Evolutionary conservation across 2,329 filamentous ascomycete genomes (phyloP), one percentile per base, ranked within the genome.

Genomic region (Dendrostoma leiphaemia): DNA sequence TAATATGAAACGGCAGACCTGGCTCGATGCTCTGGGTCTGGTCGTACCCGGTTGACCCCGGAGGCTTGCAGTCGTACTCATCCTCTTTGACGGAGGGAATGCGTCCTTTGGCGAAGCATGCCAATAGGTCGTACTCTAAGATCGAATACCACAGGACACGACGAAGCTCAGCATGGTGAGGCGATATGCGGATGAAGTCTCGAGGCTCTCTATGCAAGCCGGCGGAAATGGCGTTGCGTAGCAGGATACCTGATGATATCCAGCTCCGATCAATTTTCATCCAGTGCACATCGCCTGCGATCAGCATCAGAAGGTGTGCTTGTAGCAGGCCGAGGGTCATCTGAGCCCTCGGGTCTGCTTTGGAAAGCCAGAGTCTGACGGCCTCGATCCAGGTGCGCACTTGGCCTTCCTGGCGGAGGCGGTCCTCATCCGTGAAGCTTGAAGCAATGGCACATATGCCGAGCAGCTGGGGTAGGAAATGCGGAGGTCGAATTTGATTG

Each of bases 71-170:
- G 43, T 63, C 58, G 15, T 56, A 57, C 12, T 63, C 52, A 32
- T 64, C 51, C 34, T 59, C 59, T 21, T 60, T 52, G 28, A 65
- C 58, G 19, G 61, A 43, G 9, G 53, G 53, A 2, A 43, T 26
- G 13, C 53, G 59, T 6, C 63, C 62, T 26, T 53, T 62, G 19
- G 64, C 63, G 31, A 65, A 55, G 8, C 34, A 59, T 13, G 62
- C 59, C 50, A 63, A 61, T 6, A 66, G 58, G 31, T 65, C 63
- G 13, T 64, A 51, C 48, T 66, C 64, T 34, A 58, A 44, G 41
- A 66, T 51, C 2, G 58, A 54, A 19, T 60, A 54, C 63, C 62
- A 65, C 19, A 66, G 61, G 15, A 62, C 50, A 45, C 61, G 57
- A 51, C 61, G 64, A 56, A 65, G 58, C 51, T 65, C 63, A 40